Percentiles rank a stretch among this genome's conserved stretches.
phyloP scores from a whole-genome alignment of 805 yeast species.

The Starmerella geochares region DNA sequence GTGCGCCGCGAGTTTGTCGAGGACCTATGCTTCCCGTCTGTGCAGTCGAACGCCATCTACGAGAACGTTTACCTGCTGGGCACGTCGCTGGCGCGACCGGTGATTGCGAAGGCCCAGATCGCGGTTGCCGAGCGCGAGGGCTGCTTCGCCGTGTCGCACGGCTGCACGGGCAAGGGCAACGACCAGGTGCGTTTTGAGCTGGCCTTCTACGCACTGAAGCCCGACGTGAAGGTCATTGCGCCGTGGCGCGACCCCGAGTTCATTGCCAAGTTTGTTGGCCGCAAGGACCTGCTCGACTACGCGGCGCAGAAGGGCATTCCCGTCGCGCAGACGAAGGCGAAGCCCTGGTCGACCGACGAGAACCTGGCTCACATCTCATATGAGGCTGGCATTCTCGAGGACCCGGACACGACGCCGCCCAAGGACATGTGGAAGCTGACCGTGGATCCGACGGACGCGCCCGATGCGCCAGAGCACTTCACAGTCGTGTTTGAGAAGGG shows the following conservation, averaged over 20 bases:
- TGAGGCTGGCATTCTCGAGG: conserved; percentile 98
- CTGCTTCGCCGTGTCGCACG: conserved; percentile 97
- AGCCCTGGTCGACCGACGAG: conserved; percentile 99
- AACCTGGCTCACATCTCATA: conserved; percentile 97
- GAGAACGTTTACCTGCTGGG: conserved; percentile 95
- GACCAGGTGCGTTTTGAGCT: conserved; percentile 98
- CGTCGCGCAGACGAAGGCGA: conserved; percentile 93
- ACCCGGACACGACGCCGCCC: conserved; percentile 98
- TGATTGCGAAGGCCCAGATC: conserved; percentile 96
- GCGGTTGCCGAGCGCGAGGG: conserved; percentile 94
- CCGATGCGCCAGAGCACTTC: conserved; percentile 83
- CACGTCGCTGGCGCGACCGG: conserved; percentile 97
- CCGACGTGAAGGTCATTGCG: conserved; percentile 91
- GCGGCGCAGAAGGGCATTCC: conserved; percentile 88
- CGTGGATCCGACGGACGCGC: conserved; percentile 91
- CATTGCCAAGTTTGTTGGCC: conserved; percentile 93
- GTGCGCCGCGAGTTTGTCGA: conserved; percentile 92
- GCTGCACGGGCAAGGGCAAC: conserved; percentile 99
- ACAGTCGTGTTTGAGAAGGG: conserved; percentile 76
- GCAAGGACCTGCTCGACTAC: conserved; percentile 89
- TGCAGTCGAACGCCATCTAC: conserved; percentile 93
- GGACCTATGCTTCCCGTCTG: conserved; percentile 89
- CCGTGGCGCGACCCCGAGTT: conserved; percentile 99
- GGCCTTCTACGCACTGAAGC: conserved; percentile 94
- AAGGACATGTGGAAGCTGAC: conserved; percentile 99